Evolutionary conservation across 2,329 filamentous ascomycete genomes (phyloP).

Genomic region (Didymella lethalis): DNA sequence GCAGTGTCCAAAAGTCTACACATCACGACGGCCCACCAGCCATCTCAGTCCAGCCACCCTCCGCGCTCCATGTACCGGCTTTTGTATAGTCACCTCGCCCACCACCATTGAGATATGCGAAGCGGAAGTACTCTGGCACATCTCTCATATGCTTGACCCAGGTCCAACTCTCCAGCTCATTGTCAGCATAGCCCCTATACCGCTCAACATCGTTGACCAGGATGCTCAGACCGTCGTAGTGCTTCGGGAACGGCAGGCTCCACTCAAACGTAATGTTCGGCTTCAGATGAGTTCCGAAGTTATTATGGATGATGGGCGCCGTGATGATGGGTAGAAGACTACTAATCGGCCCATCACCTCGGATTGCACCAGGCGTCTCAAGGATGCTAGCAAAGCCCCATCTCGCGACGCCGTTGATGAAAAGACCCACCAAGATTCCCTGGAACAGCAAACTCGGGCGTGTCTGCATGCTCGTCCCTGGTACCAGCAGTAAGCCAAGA

Average conservation of each 20-base stretch:
- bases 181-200: slow-evolving; percentile 61
- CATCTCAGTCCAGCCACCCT: slow-evolving; percentile 73
- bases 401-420: slow-evolving; percentile 90
- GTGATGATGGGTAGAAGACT: slow-evolving; percentile 64
- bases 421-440: slow-evolving; percentile 86
- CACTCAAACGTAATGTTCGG: slow-evolving; percentile 71
- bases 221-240: slow-evolving; percentile 78
- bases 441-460: slow-evolving; percentile 86
- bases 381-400: slow-evolving; percentile 94
- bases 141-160: slow-evolving; percentile 63
- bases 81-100: slow-evolving; percentile 74
- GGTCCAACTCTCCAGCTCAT: slow-evolving; percentile 56
- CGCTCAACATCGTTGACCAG: slow-evolving; percentile 87
- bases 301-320: slow-evolving; percentile 55
- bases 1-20: too few relatives aligned
- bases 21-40: slow-evolving; percentile 7
- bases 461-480: slow-evolving; percentile 88
- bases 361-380: slow-evolving; percentile 78
- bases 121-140: slow-evolving; percentile 76
- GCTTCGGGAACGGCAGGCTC: slow-evolving; percentile 55
- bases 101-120: slow-evolving; percentile 75
- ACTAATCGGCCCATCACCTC: slow-evolving; percentile 62
- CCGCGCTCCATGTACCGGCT: slow-evolving; percentile 72
- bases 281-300: slow-evolving; percentile 52
- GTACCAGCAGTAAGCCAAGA: slow-evolving; percentile 82